Evolutionary conservation across 192 early-diverging fungal species (phyloP).

Genomic region (Pilaira anomala): DNA sequence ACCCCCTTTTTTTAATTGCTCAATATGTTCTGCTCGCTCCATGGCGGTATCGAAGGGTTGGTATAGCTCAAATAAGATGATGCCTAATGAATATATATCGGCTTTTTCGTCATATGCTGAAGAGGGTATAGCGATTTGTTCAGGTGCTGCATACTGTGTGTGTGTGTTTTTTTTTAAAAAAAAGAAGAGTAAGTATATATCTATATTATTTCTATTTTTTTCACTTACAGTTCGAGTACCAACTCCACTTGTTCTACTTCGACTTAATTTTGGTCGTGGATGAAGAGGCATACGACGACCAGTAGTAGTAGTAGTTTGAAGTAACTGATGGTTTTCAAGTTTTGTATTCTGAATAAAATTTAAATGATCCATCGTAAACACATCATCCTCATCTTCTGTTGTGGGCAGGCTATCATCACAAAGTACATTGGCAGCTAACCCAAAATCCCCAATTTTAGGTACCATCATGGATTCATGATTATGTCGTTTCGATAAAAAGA

Average conservation of each 20-base stretch:
- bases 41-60: slow-evolving; percentile 84
- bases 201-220: neutral
- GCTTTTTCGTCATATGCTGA: slow-evolving; percentile 65
- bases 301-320: neutral
- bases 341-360: too few relatives aligned
- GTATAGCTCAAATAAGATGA: slow-evolving; percentile 93
- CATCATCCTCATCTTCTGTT: neutral
- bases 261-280: neutral
- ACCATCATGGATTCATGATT: slow-evolving; percentile 30
- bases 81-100: slow-evolving; percentile 94
- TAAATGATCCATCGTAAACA: slow-evolving; percentile 3
- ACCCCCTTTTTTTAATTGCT: slow-evolving; percentile 57
- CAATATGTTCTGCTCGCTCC: slow-evolving; percentile 76
- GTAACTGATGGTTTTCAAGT: neutral
- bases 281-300: neutral
- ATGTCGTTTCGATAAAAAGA: slow-evolving; percentile 42
- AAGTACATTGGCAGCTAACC: slow-evolving; percentile 71
- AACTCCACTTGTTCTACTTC: slow-evolving; percentile 19
- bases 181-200: neutral
- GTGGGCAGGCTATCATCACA: too few relatives aligned
- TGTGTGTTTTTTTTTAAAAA: neutral
- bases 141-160: slow-evolving; percentile 71
- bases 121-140: slow-evolving; percentile 58
- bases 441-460: slow-evolving; percentile 94
- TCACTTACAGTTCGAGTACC: slow-evolving; percentile 22